Conservation (phyloP, 352 stramenopile genomes). For the Pythium dissimile region DNA sequence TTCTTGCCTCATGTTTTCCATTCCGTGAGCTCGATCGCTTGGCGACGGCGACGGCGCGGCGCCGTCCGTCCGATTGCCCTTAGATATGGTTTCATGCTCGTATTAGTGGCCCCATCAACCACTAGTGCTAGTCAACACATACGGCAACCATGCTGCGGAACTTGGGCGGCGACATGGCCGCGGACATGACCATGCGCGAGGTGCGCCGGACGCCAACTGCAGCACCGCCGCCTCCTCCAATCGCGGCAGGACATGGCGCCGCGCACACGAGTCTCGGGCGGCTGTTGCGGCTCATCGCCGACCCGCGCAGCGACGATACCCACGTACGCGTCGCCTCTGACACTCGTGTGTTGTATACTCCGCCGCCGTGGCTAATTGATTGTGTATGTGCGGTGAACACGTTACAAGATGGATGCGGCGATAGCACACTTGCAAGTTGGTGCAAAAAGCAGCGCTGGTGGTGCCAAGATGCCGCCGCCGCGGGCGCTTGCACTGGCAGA, state of each 20-base stretch:
- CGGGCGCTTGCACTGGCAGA: constrained; percentile 26
- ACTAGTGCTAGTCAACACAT: not conserved
- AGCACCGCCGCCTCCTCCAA: not conserved
- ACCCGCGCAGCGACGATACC: constrained; percentile 16
- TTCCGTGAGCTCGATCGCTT: too few relatives aligned
- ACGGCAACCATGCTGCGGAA: not conserved
- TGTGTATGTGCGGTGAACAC: too few relatives aligned
- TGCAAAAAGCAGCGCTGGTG: not conserved
- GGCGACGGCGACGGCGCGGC: too few relatives aligned
- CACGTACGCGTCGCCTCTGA: constrained; percentile 2
- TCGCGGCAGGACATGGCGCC: not conserved
- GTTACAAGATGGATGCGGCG: constrained; percentile 10
- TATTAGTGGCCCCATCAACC: constrained; percentile 4
- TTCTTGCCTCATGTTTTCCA: too few relatives aligned
- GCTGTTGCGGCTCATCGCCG: constrained; percentile 18
- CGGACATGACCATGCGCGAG: not conserved
- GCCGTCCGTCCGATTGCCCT: too few relatives aligned
- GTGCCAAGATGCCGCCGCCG: not conserved
- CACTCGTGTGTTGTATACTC: too few relatives aligned
- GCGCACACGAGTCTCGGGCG: constrained; percentile 23
- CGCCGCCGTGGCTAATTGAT: too few relatives aligned
- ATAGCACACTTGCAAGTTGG: constrained; percentile 7
- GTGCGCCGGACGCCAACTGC: constrained; percentile 7
- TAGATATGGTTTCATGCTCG: not conserved
- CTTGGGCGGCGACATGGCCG: not conserved